A percentile compares a stretch with the other conserved stretches of the same genome.
These are phyloP conservation scores for Linum usitatissimum DNA, from an alignment of 345 rosid species.

Conservation along the genomic window DNA sequence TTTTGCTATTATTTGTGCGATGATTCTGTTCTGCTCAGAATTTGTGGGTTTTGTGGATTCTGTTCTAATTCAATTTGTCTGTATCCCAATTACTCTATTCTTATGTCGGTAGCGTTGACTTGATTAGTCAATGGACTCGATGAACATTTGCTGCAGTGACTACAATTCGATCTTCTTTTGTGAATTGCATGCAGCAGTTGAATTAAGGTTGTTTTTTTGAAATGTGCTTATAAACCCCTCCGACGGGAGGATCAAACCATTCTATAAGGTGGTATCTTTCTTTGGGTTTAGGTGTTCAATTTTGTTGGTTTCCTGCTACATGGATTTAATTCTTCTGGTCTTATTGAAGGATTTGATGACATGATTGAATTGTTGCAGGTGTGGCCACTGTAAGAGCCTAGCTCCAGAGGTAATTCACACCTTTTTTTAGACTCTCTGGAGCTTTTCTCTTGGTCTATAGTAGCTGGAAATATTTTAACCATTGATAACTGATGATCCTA, in stretches of 20 bases:
- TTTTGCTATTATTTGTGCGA: neutral
- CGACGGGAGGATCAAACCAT: neutral
- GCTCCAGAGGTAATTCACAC: conserved; percentile 68
- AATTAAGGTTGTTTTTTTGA: neutral
- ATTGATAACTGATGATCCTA: neutral
- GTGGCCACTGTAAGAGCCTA: conserved; percentile 88
- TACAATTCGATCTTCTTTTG: neutral
- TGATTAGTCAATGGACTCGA: neutral
- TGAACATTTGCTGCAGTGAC: neutral
- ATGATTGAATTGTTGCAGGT: conserved; percentile 37
- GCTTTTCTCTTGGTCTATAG: no score
- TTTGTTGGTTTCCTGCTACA: neutral
- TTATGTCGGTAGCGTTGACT: neutral
- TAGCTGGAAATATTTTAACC: neutral
- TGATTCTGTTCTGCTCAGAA: neutral
- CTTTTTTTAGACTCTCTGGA: neutral
- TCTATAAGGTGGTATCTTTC: no score
- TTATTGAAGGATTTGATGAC: neutral
- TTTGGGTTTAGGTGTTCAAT: neutral
- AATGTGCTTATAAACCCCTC: neutral
- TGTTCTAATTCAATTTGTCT: neutral
- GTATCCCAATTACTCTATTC: neutral
- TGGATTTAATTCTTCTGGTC: neutral
- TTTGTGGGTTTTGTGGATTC: neutral
- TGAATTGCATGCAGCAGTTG: neutral